Conservation (phyloP, 129 eudicot species). For the Smallanthus sonchifolius region DNA sequence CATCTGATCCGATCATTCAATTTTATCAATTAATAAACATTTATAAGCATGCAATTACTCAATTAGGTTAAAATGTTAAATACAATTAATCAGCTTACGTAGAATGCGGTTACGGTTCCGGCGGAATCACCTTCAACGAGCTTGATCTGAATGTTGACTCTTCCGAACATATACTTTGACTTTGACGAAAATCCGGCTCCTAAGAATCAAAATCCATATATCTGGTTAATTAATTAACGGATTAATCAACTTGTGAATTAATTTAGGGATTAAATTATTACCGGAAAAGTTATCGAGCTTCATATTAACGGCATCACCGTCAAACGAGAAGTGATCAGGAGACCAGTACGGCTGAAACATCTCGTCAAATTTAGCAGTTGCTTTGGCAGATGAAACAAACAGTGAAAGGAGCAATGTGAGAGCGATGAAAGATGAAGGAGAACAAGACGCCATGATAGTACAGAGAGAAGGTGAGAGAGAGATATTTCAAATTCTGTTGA, state of each 20-base stretch:
- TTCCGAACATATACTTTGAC: constrained; percentile 89
- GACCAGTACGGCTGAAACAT: constrained; percentile 87
- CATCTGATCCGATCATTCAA: constrained; percentile 54
- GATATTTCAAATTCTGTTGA: neutral
- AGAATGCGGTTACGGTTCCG: constrained; percentile 97
- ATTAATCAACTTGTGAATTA: neutral
- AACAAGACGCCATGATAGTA: constrained; percentile 3
- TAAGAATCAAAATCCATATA: constrained; percentile 12
- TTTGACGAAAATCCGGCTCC: constrained; percentile 96
- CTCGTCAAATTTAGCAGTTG: constrained; percentile 60
- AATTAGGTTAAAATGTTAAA: too few species aligned
- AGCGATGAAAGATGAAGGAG: neutral
- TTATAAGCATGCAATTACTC: too few species aligned
- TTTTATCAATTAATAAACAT: neutral
- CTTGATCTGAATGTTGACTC: constrained; percentile 75
- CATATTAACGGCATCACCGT: constrained; percentile 78
- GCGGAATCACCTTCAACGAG: constrained; percentile 96
- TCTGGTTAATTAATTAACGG: too few species aligned
- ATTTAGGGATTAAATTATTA: neutral
- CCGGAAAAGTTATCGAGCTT: constrained; percentile 87
- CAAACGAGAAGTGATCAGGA: constrained; percentile 54
- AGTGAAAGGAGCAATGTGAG: neutral
- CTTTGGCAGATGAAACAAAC: neutral
- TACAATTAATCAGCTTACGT: constrained; percentile 37
- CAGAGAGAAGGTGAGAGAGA: neutral